Conservation (phyloP, 2,329 filamentous ascomycete species). For the Daldinia eschscholtzii region DNA sequence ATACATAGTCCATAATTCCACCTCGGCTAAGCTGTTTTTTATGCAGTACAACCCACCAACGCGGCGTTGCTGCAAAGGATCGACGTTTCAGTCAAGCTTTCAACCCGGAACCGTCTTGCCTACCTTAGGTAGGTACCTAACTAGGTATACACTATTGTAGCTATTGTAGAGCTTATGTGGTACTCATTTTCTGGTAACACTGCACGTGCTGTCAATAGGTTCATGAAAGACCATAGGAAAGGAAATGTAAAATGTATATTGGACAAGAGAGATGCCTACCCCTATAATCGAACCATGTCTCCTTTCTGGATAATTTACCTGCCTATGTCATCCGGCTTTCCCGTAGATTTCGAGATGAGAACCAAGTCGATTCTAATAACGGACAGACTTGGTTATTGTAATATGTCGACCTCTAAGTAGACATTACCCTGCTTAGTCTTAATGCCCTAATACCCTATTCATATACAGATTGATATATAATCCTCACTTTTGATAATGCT, state of each 20-base stretch:
- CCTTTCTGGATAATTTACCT: neutral
- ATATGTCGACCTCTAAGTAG: neutral
- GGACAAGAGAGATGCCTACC: neutral
- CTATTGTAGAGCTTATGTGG: slow-evolving; percentile 1
- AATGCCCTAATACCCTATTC: too few relatives aligned
- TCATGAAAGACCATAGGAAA: slow-evolving; percentile 6
- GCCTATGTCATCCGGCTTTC: neutral
- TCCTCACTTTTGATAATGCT: too few relatives aligned
- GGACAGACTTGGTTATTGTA: neutral
- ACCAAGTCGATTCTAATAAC: neutral
- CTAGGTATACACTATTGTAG: neutral
- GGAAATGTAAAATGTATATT: neutral
- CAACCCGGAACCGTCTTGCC: neutral
- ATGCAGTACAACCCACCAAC: slow-evolving; percentile 1
- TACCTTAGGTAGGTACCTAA: too few relatives aligned
- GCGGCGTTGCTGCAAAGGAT: neutral
- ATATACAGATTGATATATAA: too few relatives aligned
- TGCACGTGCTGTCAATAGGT: slow-evolving; percentile 22
- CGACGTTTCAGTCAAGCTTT: neutral
- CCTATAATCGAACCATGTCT: slow-evolving; percentile 6
- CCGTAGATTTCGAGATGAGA: neutral
- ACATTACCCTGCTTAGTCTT: neutral
- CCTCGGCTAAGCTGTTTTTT: slow-evolving; percentile 2
- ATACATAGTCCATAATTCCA: neutral
- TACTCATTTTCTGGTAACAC: slow-evolving; percentile 1